Percentiles rank a stretch among this genome's conserved stretches.
phyloP scores from a whole-genome alignment of 805 yeast species.

The Yarrowia sp. region DNA sequence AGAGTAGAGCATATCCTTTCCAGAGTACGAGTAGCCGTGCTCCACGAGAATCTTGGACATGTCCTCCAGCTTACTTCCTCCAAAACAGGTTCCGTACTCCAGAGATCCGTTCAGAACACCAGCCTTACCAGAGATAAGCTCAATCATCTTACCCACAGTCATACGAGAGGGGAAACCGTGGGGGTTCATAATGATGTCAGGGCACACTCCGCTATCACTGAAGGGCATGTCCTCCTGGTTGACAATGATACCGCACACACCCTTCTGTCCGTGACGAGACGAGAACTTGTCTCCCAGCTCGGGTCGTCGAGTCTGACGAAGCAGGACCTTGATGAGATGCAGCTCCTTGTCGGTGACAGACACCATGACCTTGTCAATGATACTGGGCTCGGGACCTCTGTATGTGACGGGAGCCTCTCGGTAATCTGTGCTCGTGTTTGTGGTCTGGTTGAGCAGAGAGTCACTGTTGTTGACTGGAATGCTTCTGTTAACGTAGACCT shows the following conservation, averaged over 20 bases:
- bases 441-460: constrained; percentile 56
- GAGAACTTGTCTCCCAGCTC: constrained; percentile 98
- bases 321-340: constrained; percentile 86
- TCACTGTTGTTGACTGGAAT: constrained; percentile 83
- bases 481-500: constrained; percentile 90
- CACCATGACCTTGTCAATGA: constrained; percentile 97
- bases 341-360: constrained; percentile 95
- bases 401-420: constrained; percentile 91
- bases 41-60: constrained; percentile 91
- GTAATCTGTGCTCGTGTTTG: constrained; percentile 61
- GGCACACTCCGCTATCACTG: constrained; percentile 87
- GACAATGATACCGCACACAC: constrained; percentile 98
- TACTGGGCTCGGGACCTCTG: constrained; percentile 94
- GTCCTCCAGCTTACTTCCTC: constrained; percentile 95
- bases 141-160: constrained; percentile 99
- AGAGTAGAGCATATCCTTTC: constrained; percentile 96
- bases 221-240: constrained; percentile 97
- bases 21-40: constrained; percentile 91
- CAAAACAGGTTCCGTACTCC: constrained; percentile 98
- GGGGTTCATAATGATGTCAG: constrained; percentile 98
- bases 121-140: constrained; percentile 94
- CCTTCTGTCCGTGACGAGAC: constrained; percentile 97
- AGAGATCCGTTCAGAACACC: constrained; percentile 91
- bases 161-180: constrained; percentile 99
- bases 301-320: constrained; percentile 96